Percentiles rank a stretch among this genome's conserved stretches.
phyloP scores from a whole-genome alignment of 73 alveolate genomes.

The Paraurostyla sp. region DNA sequence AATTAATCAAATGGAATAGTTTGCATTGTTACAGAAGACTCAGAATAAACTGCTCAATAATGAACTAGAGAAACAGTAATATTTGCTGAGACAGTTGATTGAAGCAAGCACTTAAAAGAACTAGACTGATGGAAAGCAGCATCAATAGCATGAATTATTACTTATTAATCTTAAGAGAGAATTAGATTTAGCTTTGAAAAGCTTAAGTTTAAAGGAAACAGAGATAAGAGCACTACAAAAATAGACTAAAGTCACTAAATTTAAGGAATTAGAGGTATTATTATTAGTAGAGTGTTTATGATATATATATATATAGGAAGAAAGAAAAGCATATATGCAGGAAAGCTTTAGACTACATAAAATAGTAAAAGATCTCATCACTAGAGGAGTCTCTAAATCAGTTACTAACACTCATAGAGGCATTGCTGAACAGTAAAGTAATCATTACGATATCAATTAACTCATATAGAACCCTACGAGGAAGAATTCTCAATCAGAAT shows the following conservation, averaged over 20 bases:
- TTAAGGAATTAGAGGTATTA: slow-evolving; percentile 45
- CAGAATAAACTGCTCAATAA: slow-evolving; percentile 37
- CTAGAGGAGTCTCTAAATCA: neutral
- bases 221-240: slow-evolving; percentile 12
- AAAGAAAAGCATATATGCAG: slow-evolving; percentile 17
- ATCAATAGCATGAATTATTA: neutral
- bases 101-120: neutral
- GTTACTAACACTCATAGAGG: neutral
- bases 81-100: slow-evolving; percentile 7
- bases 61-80: slow-evolving; percentile 22
- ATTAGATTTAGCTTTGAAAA: slow-evolving; percentile 16
- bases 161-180: slow-evolving; percentile 40
- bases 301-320: slow-evolving; percentile 16
- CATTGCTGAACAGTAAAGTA: neutral
- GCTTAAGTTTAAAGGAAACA: neutral
- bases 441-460: neutral
- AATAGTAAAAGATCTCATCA: neutral
- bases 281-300: neutral
- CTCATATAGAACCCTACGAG: neutral
- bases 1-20: slow-evolving; percentile 5
- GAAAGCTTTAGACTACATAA: slow-evolving; percentile 45
- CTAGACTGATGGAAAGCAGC: neutral
- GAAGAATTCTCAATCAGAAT: neutral
- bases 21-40: slow-evolving; percentile 14
- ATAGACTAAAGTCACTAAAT: slow-evolving; percentile 29